These are phyloP conservation scores for Eucalyptus urophylla DNA, from an alignment of 345 rosid genomes.

Conservation along the genomic window DNA sequence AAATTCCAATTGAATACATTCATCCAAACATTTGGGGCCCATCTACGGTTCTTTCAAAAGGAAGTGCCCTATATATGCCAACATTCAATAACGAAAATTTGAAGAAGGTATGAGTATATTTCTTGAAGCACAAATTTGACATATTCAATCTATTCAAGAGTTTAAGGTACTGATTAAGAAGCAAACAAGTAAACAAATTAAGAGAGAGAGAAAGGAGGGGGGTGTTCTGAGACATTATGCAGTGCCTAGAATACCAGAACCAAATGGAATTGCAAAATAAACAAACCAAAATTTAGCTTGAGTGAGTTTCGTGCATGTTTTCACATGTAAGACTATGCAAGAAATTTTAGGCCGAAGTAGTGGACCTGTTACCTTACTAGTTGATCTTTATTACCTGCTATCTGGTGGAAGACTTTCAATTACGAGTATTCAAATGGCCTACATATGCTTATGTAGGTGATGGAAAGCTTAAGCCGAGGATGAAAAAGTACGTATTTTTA, in stretches of 20 bases:
- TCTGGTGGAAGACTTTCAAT: background rate
- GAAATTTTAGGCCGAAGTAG: background rate
- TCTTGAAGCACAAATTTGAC: background rate
- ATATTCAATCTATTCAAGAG: no score
- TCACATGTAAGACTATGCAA: background rate
- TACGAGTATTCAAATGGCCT: no score
- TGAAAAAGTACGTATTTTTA: background rate
- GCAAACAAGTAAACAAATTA: background rate
- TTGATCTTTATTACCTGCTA: no score
- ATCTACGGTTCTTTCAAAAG: background rate
- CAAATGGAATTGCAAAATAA: background rate
- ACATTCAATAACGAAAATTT: no score
- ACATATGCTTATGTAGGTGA: background rate
- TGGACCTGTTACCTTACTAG: background rate
- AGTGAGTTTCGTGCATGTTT: background rate
- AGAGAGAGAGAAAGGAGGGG: background rate
- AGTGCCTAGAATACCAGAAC: background rate
- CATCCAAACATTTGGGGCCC: background rate
- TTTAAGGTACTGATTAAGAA: no score
- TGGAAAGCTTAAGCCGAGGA: background rate
- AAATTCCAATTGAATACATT: no score
- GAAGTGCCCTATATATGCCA: background rate
- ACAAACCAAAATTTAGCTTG: background rate
- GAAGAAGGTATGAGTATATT: background rate
- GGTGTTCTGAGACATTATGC: background rate